These are phyloP conservation scores for Fusarium tanahbumbuense DNA, from an alignment of 2,329 filamentous ascomycete species.

Conservation along the genomic window DNA sequence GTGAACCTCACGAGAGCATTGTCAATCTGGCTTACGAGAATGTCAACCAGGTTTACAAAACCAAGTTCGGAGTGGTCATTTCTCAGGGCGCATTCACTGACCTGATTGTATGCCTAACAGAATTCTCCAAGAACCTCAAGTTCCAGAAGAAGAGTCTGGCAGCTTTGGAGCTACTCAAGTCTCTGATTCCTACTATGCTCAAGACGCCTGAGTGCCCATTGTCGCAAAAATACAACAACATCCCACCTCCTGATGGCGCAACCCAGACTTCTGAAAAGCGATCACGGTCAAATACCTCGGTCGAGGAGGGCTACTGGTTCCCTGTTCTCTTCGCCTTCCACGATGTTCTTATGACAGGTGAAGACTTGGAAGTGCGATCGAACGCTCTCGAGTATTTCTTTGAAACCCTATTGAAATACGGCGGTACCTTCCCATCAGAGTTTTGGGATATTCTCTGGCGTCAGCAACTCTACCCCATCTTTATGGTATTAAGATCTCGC, in stretches of 20 bases:
- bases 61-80: slow-evolving; percentile 94
- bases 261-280: slow-evolving; percentile 57
- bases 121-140: slow-evolving; percentile 98
- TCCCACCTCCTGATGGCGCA: slow-evolving; percentile 58
- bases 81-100: slow-evolving; percentile 97
- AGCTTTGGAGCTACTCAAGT: slow-evolving; percentile 94
- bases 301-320: slow-evolving; percentile 99
- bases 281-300: slow-evolving; percentile 81
- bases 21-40: slow-evolving; percentile 98
- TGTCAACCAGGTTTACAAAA: slow-evolving; percentile 94
- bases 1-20: slow-evolving; percentile 93
- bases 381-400: slow-evolving; percentile 96
- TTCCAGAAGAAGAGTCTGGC: slow-evolving; percentile 99
- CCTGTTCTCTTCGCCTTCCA: slow-evolving; percentile 98
- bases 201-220: slow-evolving; percentile 95
- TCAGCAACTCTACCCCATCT: slow-evolving; percentile 96
- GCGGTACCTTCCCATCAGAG: slow-evolving; percentile 88
- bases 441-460: slow-evolving; percentile 99
- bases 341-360: slow-evolving; percentile 98
- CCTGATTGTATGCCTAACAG: slow-evolving; percentile 93
- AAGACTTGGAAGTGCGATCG: slow-evolving; percentile 94
- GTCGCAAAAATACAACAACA: slow-evolving; percentile 68
- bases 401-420: slow-evolving; percentile 89
- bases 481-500: slow-evolving; percentile 95
- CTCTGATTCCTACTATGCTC: slow-evolving; percentile 93